Evolutionary conservation across 2,329 filamentous ascomycete genomes (phyloP).

Genomic region (Xylariales sp.): DNA sequence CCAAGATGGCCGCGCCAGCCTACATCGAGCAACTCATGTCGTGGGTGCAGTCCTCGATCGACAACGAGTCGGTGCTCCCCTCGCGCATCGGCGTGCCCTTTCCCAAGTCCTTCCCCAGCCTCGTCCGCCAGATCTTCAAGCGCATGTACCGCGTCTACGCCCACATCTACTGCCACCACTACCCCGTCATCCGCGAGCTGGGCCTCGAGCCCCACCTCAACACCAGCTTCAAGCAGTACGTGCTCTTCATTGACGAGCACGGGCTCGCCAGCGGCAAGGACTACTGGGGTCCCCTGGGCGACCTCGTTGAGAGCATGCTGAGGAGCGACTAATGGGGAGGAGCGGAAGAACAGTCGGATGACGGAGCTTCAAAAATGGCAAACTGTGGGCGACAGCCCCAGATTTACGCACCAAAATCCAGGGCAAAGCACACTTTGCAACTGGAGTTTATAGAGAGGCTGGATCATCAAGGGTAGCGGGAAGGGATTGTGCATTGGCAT

Average conservation of each 20-base stretch:
- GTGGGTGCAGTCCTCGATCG: slow-evolving; percentile 93
- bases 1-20: slow-evolving; percentile 94
- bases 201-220: slow-evolving; percentile 96
- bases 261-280: slow-evolving; percentile 87
- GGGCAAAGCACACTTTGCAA: too few species aligned
- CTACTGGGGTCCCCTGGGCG: slow-evolving; percentile 93
- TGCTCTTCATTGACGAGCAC: slow-evolving; percentile 97
- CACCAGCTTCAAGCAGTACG: slow-evolving; percentile 99
- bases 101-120: slow-evolving; percentile 82
- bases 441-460: too few species aligned
- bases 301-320: slow-evolving; percentile 96
- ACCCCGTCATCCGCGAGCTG: slow-evolving; percentile 91
- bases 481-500: too few species aligned
- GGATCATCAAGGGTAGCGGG: too few species aligned
- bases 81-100: slow-evolving; percentile 93
- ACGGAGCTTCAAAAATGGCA: too few species aligned
- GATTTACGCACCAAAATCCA: too few species aligned
- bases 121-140: slow-evolving; percentile 97
- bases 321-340: slow-evolving; percentile 83
- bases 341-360: too few species aligned
- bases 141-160: slow-evolving; percentile 97
- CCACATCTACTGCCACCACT: slow-evolving; percentile 99
- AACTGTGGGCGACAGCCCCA: too few species aligned
- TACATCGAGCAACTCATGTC: slow-evolving; percentile 98
- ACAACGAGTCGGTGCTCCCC: slow-evolving; percentile 94